phyloP scores from a whole-genome alignment of 306 rosid genomes.

The Malus orientalis region DNA sequence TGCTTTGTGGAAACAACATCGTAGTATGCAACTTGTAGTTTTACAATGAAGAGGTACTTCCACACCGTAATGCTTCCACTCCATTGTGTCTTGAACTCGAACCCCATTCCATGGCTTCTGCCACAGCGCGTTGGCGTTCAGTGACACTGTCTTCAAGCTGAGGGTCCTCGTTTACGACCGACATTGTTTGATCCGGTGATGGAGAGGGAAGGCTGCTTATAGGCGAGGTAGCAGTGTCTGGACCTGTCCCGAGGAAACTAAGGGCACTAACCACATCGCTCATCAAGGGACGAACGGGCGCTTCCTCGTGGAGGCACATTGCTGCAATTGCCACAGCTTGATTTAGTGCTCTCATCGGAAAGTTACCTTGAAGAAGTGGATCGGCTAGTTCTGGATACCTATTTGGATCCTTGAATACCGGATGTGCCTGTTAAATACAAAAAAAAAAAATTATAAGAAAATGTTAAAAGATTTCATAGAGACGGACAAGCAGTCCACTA shows the following conservation, averaged over 20 bases:
- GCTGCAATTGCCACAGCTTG: conserved; percentile 97
- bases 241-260: conserved; percentile 48
- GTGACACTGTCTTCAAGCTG: conserved; percentile 20
- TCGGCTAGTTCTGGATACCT: conserved; percentile 54
- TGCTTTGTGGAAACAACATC: not conserved
- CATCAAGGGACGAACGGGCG: conserved; percentile 60
- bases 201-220: conserved; percentile 24
- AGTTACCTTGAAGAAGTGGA: conserved; percentile 45
- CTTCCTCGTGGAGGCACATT: conserved; percentile 87
- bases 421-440: conserved; percentile 48
- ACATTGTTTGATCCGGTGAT: conserved; percentile 4
- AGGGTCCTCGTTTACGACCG: not conserved
- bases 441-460: not conserved
- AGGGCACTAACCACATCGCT: conserved; percentile 90
- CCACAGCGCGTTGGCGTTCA: conserved; percentile 66
- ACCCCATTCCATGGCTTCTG: conserved; percentile 93
- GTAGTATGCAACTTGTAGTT: not conserved
- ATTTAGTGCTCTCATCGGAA: conserved; percentile 47
- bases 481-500: not conserved
- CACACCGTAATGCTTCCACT: conserved; percentile 3
- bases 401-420: conserved; percentile 52
- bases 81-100: conserved; percentile 40
- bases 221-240: conserved; percentile 5
- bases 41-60: conserved; percentile 41
- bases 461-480: not conserved